These are phyloP conservation scores for Paraphaeosphaeria minitans DNA, from an alignment of 2,329 filamentous ascomycete species.

Conservation along the genomic window DNA sequence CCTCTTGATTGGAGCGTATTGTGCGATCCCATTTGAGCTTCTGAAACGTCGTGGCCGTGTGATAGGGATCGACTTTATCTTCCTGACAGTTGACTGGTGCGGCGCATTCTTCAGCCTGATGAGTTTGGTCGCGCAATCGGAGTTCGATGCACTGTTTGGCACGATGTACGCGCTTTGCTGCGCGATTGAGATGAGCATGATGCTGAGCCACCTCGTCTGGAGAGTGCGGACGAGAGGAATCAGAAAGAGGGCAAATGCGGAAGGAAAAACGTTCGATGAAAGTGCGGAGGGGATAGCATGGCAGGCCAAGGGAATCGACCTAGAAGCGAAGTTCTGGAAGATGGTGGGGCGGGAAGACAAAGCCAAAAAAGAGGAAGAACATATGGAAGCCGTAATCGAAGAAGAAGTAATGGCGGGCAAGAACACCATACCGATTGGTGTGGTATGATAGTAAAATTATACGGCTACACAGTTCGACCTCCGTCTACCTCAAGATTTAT, in stretches of 20 bases:
- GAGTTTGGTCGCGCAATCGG: constrained; percentile 61
- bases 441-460: not conserved
- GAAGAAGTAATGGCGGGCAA: not conserved
- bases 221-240: constrained; percentile 57
- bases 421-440: constrained; percentile 7
- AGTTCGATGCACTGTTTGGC: constrained; percentile 64
- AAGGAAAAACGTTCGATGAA: constrained; percentile 51
- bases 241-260: constrained; percentile 51
- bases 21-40: constrained; percentile 65
- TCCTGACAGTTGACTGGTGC: constrained; percentile 62
- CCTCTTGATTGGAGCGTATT: constrained; percentile 58
- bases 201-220: constrained; percentile 62
- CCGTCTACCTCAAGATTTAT: constrained; percentile 36
- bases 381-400: not conserved
- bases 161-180: constrained; percentile 63
- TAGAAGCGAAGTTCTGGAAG: constrained; percentile 18
- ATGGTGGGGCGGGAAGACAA: constrained; percentile 10
- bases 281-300: constrained; percentile 52
- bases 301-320: constrained; percentile 29
- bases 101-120: constrained; percentile 67
- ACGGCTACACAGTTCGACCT: constrained; percentile 11
- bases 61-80: constrained; percentile 62
- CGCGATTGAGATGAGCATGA: constrained; percentile 62
- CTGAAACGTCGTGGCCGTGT: constrained; percentile 64
- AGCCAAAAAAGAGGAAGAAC: not conserved